These are phyloP conservation scores for Lentinula edodes DNA, from an alignment of 768 basidiomycete genomes.

Conservation along the genomic window DNA sequence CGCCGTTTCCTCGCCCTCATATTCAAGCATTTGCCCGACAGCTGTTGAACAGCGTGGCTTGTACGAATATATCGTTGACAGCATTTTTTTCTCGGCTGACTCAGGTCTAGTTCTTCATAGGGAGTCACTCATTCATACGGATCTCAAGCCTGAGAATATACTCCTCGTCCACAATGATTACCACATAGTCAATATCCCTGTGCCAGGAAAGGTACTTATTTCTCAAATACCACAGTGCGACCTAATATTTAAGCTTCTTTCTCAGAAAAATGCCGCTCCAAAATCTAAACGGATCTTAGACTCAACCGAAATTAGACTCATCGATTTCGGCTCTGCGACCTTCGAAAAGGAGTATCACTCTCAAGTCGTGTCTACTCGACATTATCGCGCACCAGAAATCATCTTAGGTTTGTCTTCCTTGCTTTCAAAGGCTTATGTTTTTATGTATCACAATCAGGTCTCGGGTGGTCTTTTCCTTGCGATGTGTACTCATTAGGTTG, in stretches of 20 bases:
- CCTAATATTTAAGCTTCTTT: slow-evolving; percentile 9
- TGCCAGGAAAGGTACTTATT: slow-evolving; percentile 55
- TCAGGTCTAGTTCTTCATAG: slow-evolving; percentile 74
- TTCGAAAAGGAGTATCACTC: slow-evolving; percentile 99
- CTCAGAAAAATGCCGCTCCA: slow-evolving; percentile 58
- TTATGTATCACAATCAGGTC: slow-evolving; percentile 44
- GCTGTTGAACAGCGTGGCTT: slow-evolving; percentile 87
- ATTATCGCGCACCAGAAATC: slow-evolving; percentile 98
- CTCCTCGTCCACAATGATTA: slow-evolving; percentile 85
- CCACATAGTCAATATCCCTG: slow-evolving; percentile 51
- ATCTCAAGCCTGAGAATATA: slow-evolving; percentile 99
- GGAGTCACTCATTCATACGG: slow-evolving; percentile 90
- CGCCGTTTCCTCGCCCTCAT: slow-evolving; percentile 92
- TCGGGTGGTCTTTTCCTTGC: slow-evolving; percentile 98
- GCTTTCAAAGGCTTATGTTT: neutral
- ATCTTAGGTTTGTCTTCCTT: slow-evolving; percentile 74
- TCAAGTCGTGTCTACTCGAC: slow-evolving; percentile 94
- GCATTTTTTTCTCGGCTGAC: slow-evolving; percentile 8
- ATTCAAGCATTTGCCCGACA: slow-evolving; percentile 95
- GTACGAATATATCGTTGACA: slow-evolving; percentile 44
- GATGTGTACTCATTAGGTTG: slow-evolving; percentile 98
- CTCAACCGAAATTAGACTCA: slow-evolving; percentile 89
- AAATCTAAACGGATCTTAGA: slow-evolving; percentile 74
- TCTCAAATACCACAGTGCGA: slow-evolving; percentile 9
- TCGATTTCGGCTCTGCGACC: slow-evolving; percentile 98